Evolutionary conservation across 164 flowering plant genomes (phyloP), one percentile per base, ranked within the genome.

Genomic region (Berberis thunbergii): DNA sequence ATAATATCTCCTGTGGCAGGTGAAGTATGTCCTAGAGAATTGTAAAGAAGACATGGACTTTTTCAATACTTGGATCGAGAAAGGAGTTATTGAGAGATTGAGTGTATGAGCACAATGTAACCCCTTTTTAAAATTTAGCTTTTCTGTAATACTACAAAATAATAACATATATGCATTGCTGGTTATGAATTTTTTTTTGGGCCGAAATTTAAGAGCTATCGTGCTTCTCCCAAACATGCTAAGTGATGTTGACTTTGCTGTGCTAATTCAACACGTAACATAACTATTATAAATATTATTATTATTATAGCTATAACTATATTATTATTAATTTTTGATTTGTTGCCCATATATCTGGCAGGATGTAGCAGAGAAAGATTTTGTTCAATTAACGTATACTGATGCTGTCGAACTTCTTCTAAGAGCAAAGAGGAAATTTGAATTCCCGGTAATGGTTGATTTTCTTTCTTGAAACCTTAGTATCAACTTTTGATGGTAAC

Each of bases 21-120:
- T 94, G 69, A 83, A 69, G 70, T 72, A 85, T 71, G 59, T 91
- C 56, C 88, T 95, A 41, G 97, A 95, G 45, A 87, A 88, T 71
- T 95, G 97, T 89, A 84, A 89, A 78, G 99, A 95, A 77, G 99
- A 95, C 78, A 89, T 95, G 99, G 97, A 87, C 13, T 95, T 95
- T 70, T 91, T 95, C 77, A 83, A 95, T 69, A 82, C 86, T 42
- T 91, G 97, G 97, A 82, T 95, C 63, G 97, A 95, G 84, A 83
- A 95, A 77, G 97, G 97, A 75, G 91, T 95, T 69, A 77, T 91
- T 68, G 72, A 75, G 58, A 82, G 99, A 68, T 74, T 95, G 68
- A 89, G 63, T 77, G 97, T 94, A 91, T 80, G 95, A 59, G 42
- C 60, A 69, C 66, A 12, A 42, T 43, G 56, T 62, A 65, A 64